Conservation (phyloP, 2,329 filamentous ascomycete species). For the Talaromyces amestolkiae region DNA sequence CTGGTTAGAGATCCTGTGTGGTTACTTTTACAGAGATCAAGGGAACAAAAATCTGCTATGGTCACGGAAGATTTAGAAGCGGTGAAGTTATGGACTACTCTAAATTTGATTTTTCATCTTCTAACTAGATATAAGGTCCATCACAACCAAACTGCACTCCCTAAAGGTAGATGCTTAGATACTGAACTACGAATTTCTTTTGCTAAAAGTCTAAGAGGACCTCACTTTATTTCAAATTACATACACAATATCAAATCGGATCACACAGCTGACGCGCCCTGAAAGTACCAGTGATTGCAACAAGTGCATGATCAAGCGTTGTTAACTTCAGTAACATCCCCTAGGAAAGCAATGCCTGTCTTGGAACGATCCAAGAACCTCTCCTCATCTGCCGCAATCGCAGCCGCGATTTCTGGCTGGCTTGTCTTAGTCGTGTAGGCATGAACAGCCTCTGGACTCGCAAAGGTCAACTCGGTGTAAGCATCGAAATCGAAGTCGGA, state of each 20-base stretch:
- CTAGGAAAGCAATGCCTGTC: constrained; percentile 4
- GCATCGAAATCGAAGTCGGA: constrained; percentile 2
- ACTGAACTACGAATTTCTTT: not conserved
- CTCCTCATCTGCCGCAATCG: constrained; percentile 6
- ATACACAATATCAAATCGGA: not conserved
- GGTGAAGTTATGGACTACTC: too few relatives aligned
- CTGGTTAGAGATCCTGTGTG: too few relatives aligned
- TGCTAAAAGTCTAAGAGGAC: not conserved
- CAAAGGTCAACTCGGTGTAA: constrained; percentile 1
- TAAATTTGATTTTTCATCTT: too few relatives aligned
- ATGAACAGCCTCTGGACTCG: constrained; percentile 2
- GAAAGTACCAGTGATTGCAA: not conserved
- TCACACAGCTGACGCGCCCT: not conserved
- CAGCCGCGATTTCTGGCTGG: not conserved
- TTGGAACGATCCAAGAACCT: not conserved
- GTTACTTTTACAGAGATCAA: too few relatives aligned
- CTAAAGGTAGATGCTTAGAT: not conserved
- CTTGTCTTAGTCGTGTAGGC: not conserved
- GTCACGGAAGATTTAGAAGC: too few relatives aligned
- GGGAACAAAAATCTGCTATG: too few relatives aligned
- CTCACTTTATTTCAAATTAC: not conserved
- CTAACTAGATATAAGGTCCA: not conserved
- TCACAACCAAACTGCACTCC: not conserved
- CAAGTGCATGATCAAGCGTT: not conserved
- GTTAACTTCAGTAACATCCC: constrained; percentile 2